Evolutionary conservation across 2,329 filamentous ascomycete species (phyloP), one percentile per base, ranked within the genome.

Genomic region (Emericellopsis atlantica): DNA sequence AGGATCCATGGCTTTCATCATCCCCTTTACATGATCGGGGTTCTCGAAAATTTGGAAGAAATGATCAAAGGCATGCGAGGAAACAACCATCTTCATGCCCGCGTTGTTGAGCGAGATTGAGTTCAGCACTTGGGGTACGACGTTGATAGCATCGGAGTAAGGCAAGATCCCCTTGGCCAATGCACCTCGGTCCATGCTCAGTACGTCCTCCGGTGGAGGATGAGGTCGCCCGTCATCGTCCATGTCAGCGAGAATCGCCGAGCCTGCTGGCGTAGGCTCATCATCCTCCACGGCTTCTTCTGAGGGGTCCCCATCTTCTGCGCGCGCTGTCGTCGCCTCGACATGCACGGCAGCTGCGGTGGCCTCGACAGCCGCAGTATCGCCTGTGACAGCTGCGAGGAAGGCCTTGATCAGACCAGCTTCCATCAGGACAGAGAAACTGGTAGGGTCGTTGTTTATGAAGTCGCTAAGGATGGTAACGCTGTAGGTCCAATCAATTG

Each of bases 41-140:
- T 87, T 96, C 59, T 95, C 86, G 49, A 98, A 98, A n/a, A 96
- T 87, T 56, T 95, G 86, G 48, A 98, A 83, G 56, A 89, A 96
- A 49, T 79, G 84, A 43, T 89, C 81, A 36, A 98, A 70, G 2
- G 87, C 89, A 43, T 78, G 72, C 0, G 89, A 95, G 0, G 79
- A 74, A 43, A 87, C 79, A 51, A 98, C 93, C 55, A 95, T 73
- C 51, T 84, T 83, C 69, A 95, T 83, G 8, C 92, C 92, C 23
- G 77, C 70, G 46, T 85, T 82, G 51, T 95, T 95, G 42, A 99
- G 65, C 49, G 86, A 98, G 40, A 99, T 94, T 5, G 92, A 89
- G 46, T 90, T 90, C 51, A 98, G 83, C 3, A 90, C 88, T 43
- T 81, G 78, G 0, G 92, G 89, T 4, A 98, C 79, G 43, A 85